Evolutionary conservation across 2,329 filamentous ascomycete genomes (phyloP), one percentile per base, ranked within the genome.

Genomic region (Graphium sp.): DNA sequence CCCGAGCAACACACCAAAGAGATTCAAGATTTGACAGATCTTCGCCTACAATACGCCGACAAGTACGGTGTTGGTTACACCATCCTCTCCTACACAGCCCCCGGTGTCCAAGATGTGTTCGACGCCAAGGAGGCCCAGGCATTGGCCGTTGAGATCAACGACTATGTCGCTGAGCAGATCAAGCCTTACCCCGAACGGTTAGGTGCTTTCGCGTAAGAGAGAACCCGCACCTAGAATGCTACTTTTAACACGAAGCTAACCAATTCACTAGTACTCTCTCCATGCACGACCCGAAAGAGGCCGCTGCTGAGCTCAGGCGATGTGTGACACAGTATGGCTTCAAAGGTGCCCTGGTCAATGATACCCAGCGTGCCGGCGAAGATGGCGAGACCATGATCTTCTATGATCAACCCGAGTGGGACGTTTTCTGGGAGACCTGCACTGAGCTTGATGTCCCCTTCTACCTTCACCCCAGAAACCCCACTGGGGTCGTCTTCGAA

Each of bases 341-440:
- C 51, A 60, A 67, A 34, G 71, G 72, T 3, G 67, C 59, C 4
- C 48, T 77, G 5, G 57, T 77, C 25, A 73, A 73, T 40, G 66
- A 74, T 41, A 66, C 59, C 3, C 72, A 77, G 41, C 60, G 63
- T 17, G 56, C 65, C 11, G 68, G 67, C 4, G 36, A 50, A 0
- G 63, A 72, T 32, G 69, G 68, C 21, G 66, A 73, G 32, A 59
- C 60, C 15, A 64, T 70, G 53, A 51, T 75, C 42, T 76, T 74
- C 49, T 77, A 75, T 48, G 73, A 77, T 40, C 51, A 58, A 7
- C 55, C 61, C 0, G 58, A 65, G 34, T 78, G 62, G 56, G 66
- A 72, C 37, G 44, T 60, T 14, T 75, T 77, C 55, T 76, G 71
- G 71, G 41, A 54, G 9, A 61, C 59, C 1, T 56, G 62, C 7